phyloP scores from a whole-genome alignment of 2,329 filamentous ascomycete genomes.

The Ambrosiella cleistominuta region DNA sequence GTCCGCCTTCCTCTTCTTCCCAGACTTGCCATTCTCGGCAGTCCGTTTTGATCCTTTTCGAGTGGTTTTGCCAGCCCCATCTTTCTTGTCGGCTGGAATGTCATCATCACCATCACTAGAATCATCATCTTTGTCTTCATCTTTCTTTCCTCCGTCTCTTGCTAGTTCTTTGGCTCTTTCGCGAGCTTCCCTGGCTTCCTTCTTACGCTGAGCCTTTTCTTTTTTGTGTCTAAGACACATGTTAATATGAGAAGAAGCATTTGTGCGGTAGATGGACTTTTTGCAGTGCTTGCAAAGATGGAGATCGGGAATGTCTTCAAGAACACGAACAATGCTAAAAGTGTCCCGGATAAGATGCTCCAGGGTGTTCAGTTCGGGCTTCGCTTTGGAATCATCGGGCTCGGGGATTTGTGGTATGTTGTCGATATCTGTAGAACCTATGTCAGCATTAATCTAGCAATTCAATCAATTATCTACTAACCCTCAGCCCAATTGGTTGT shows the following conservation, averaged over 20 bases:
- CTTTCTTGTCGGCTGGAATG: slow-evolving; percentile 26
- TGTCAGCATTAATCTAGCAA: no score
- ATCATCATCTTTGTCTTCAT: slow-evolving; percentile 31
- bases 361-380: slow-evolving; percentile 45
- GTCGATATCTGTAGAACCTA: no score
- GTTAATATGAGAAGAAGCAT: slow-evolving; percentile 62
- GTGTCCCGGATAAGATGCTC: slow-evolving; percentile 61
- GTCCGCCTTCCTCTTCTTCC: slow-evolving; percentile 65
- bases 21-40: slow-evolving; percentile 39
- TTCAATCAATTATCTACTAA: no score
- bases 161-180: slow-evolving; percentile 48
- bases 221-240: slow-evolving; percentile 73
- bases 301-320: slow-evolving; percentile 63
- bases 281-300: slow-evolving; percentile 90
- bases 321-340: slow-evolving; percentile 64
- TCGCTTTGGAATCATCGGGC: no score
- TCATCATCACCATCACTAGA: slow-evolving; percentile 29
- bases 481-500: no score
- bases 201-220: slow-evolving; percentile 61
- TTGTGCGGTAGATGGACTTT: slow-evolving; percentile 61
- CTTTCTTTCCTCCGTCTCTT: slow-evolving; percentile 35
- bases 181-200: slow-evolving; percentile 53
- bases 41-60: slow-evolving; percentile 53
- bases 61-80: slow-evolving; percentile 24
- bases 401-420: no score